A percentile compares a stretch with the other conserved stretches of the same genome.
Evolutionary conservation across 805 yeast genomes (phyloP).

Genomic region (Spathaspora passalidarum): DNA sequence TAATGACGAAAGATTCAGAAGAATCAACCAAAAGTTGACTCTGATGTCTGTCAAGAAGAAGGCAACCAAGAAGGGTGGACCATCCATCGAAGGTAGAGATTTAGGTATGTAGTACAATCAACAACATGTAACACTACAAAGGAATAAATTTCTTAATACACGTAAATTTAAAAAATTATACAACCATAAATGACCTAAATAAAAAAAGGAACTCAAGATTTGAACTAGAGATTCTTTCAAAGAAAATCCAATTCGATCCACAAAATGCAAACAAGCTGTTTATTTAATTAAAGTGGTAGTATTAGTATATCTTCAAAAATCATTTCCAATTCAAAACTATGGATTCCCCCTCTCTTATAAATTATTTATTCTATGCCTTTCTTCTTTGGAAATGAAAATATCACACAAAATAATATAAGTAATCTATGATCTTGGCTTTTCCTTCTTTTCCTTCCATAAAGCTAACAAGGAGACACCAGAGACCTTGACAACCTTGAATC

Average conservation of each 20-base stretch:
- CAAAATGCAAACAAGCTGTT: too few species aligned
- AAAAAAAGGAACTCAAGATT: not conserved
- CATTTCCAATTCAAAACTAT: too few species aligned
- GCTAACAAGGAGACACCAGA: conserved; percentile 99
- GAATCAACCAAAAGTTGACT: conserved; percentile 60
- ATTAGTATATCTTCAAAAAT: too few species aligned
- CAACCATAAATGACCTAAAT: conserved; percentile 7
- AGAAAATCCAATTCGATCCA: not conserved
- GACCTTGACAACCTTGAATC: conserved; percentile 99
- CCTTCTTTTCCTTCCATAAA: conserved; percentile 99
- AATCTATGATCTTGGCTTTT: conserved; percentile 97
- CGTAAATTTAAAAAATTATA: conserved; percentile 6
- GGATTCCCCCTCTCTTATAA: not conserved
- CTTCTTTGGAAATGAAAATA: conserved; percentile 1
- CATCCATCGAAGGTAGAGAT: conserved; percentile 75
- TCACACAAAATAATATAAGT: conserved; percentile 10
- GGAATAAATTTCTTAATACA: not conserved
- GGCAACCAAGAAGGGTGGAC: conserved; percentile 61
- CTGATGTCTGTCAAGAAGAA: conserved; percentile 48
- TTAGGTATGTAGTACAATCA: conserved; percentile 30
- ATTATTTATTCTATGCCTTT: conserved; percentile 2
- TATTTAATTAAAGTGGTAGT: too few species aligned
- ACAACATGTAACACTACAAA: not conserved
- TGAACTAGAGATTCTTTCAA: not conserved
- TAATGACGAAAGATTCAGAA: conserved; percentile 75